Conservation (phyloP, 1,284 basidiomycete genomes). For the Malassezia dermatis region DNA sequence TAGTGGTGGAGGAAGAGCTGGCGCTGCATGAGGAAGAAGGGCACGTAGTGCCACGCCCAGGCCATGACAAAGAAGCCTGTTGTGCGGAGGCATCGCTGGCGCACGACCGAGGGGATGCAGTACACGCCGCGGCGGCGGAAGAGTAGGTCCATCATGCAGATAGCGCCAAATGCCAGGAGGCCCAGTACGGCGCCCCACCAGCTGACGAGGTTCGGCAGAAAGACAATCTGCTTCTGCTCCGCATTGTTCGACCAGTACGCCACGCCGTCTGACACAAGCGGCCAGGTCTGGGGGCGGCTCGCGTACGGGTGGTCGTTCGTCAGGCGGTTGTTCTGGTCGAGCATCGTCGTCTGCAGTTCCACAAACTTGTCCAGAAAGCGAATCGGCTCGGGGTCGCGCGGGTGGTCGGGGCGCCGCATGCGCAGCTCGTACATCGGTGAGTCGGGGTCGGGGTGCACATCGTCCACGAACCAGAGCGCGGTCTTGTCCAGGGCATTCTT, state of each 20-base stretch:
- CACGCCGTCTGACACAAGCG: slow-evolving; percentile 86
- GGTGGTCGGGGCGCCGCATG: slow-evolving; percentile 33
- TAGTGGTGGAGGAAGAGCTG: slow-evolving; percentile 91
- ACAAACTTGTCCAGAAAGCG: slow-evolving; percentile 89
- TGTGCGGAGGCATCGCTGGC: slow-evolving; percentile 82
- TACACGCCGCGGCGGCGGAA: slow-evolving; percentile 73
- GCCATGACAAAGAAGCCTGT: slow-evolving; percentile 86
- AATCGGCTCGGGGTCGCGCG: slow-evolving; percentile 66
- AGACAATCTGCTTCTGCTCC: slow-evolving; percentile 80
- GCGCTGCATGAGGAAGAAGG: slow-evolving; percentile 95
- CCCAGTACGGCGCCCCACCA: slow-evolving; percentile 89
- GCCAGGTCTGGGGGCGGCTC: slow-evolving; percentile 89
- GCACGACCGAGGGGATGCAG: slow-evolving; percentile 67
- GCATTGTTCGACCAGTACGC: slow-evolving; percentile 87
- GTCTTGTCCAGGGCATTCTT: slow-evolving; percentile 77
- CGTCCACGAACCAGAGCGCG: slow-evolving; percentile 77
- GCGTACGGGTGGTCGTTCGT: slow-evolving; percentile 93
- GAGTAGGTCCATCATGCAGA: slow-evolving; percentile 76
- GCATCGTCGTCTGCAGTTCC: slow-evolving; percentile 87
- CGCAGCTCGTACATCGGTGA: slow-evolving; percentile 33
- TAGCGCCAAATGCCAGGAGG: slow-evolving; percentile 75
- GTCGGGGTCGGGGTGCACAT: slow-evolving; percentile 58
- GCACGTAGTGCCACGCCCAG: slow-evolving; percentile 91
- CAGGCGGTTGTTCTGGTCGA: slow-evolving; percentile 92
- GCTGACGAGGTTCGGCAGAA: slow-evolving; percentile 83